These are phyloP conservation scores for Arthrobotrys entomopaga DNA, from an alignment of 2,329 filamentous ascomycete genomes.

Conservation along the genomic window DNA sequence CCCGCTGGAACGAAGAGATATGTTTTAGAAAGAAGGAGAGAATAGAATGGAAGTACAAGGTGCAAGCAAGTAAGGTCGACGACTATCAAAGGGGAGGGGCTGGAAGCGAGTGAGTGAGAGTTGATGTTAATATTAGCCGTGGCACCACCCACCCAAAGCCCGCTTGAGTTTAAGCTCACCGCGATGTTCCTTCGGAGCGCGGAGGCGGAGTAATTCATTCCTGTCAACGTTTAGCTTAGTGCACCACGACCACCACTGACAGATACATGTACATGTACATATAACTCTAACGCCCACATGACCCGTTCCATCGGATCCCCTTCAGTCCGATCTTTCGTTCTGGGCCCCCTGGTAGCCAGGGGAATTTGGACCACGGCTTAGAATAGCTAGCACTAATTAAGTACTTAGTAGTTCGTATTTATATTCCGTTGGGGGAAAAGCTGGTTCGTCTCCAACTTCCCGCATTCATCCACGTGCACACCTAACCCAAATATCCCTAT, in stretches of 20 bases:
- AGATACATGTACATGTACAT: not conserved
- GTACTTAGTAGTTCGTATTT: too few species aligned
- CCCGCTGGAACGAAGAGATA: not conserved
- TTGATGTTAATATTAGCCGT: not conserved
- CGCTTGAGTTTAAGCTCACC: not conserved
- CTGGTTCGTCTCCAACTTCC: too few species aligned
- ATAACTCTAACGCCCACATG: too few species aligned
- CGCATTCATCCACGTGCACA: too few species aligned
- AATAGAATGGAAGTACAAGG: not conserved
- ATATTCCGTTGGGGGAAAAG: too few species aligned
- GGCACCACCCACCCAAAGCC: not conserved
- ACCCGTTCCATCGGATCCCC: too few species aligned
- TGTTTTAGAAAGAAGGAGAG: not conserved
- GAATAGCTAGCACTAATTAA: too few species aligned
- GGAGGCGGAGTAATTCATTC: slow-evolving; percentile 16
- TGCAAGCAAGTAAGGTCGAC: slow-evolving; percentile 15
- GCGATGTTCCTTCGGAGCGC: slow-evolving; percentile 16
- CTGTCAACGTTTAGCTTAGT: not conserved
- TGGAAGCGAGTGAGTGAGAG: not conserved
- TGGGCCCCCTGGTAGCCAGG: too few species aligned
- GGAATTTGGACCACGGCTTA: too few species aligned
- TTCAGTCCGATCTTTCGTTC: too few species aligned
- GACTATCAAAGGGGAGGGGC: not conserved
- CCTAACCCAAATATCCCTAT: too few species aligned
- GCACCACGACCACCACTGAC: too few species aligned